Base-by-base conservation (phyloP, 306 rosid species). In the Medicago lupulina region DNA sequence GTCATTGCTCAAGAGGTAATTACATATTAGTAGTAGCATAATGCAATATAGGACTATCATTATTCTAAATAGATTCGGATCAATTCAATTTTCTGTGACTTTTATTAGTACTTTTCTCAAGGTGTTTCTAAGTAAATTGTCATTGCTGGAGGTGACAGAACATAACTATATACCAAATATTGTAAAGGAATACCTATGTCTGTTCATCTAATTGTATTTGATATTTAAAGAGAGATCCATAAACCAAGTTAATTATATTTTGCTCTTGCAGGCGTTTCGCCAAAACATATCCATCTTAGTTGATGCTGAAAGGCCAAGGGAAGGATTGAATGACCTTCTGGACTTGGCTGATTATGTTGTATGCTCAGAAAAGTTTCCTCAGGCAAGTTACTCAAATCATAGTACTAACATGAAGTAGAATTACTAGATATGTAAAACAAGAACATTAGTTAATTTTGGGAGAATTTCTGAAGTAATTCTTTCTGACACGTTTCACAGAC, bases 241-340 rank as follows among this genome's bases (percentile, higher is more conserved):
- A 73, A 67, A 80, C 36, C 19, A 73, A 71, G 47, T 15, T 36
- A 73, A 66, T 67, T 58, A 54, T 57, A 55, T 67, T 85, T 71
- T 58, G 5, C 16, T 76, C 5, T 25, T 65, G 50, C 93, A 96
- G 99, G 98, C 99, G 34, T 74, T 77, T 87, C 63, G 49, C 62
- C 86, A 62, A 68, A 84, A 86, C 62, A 90, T 96, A 79, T 83
- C 96, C 61, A 87, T 96, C 82, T 73, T 96, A 70, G 67, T 96
- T 76, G 99, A 96, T 18, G 89, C 93, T 61, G 99, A 96, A 90
- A 88, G 82, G 76, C 76, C 80, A 71, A 90, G 98, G 84, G 93
- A 90, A 86, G 98, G 98, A 53, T 83, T 92, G 80, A 82, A 96
- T 73, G 96, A 87, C 55, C 96, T 96, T 47, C 63, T 92, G 19